Evolutionary conservation across 2,329 filamentous ascomycete genomes (phyloP), one percentile per base, ranked within the genome.

Genomic region (Monosporascus sp.): DNA sequence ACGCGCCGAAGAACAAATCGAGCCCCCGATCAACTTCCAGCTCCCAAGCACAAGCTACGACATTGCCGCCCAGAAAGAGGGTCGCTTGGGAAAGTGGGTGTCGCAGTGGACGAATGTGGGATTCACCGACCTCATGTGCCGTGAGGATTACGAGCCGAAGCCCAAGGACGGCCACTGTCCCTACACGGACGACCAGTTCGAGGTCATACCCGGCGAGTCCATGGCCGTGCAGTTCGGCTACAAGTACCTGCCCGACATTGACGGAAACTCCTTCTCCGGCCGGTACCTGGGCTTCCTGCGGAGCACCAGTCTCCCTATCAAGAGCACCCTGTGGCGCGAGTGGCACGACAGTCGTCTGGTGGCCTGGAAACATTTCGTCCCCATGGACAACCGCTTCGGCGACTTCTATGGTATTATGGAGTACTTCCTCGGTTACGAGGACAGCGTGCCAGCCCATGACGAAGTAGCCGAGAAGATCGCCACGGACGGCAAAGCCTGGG

Each of bases 291-390:
- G 80, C 0, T 90, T 92, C 66, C 72, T 93, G 24, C 76, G 80
- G 37, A 88, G 83, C 31, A 88, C 82, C 2, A 85, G 81, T 17
- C 68, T 92, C 8, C 87, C 87, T 0, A 82, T 94, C 71, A 94
- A 93, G 71, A 82, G 85, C 6, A 90, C 89, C 0, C 74, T 93
- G 22, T 94, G 85, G 71, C 78, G 81, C 20, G 89, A 94, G 67
- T 94, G 89, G 89, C 89, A 92, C 63, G 88, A 92, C 65, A 80
- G 79, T 45, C 78, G 89, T 3, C 74, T 93, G 1, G 74, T 90
- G 2, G 78, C 87, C 0, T 94, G 89, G 89, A 83, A 83, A 62
- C 89, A 94, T 68, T 93, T 89, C 61, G 84, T 91, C 2, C 89
- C 89, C 17, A 84, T 93, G 79, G 87, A 91, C 65, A 88, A 82